Evolutionary conservation across 2,329 filamentous ascomycete genomes (phyloP).

Genomic region (Botrytis aclada): DNA sequence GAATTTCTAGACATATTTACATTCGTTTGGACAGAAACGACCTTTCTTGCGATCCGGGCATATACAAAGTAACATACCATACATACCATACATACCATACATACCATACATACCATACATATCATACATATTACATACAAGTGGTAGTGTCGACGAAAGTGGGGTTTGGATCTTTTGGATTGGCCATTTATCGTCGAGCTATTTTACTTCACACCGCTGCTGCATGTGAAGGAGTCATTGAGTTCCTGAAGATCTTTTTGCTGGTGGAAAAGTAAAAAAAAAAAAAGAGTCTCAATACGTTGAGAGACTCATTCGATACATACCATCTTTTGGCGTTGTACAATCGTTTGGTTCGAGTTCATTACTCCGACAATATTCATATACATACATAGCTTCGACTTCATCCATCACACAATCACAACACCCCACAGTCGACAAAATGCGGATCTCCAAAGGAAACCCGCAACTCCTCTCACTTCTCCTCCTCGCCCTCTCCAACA

Average conservation of each 20-base stretch:
- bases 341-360: background rate
- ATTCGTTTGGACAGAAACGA: background rate
- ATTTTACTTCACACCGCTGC: slow-evolving; percentile 14
- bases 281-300: background rate
- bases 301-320: slow-evolving; percentile 6
- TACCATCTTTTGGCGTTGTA: background rate
- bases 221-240: slow-evolving; percentile 16
- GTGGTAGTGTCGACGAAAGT: background rate
- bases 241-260: slow-evolving; percentile 17
- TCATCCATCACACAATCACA: background rate
- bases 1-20: background rate
- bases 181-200: slow-evolving; percentile 3
- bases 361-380: background rate
- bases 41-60: background rate
- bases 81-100: too few species aligned
- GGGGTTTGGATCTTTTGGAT: background rate
- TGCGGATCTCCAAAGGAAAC: slow-evolving; percentile 39
- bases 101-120: too few species aligned
- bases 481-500: slow-evolving; percentile 42
- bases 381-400: background rate
- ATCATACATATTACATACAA: background rate
- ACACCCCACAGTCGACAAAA: slow-evolving; percentile 32
- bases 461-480: slow-evolving; percentile 38
- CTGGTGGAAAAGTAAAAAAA: background rate
- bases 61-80: background rate